A percentile compares a stretch with the other conserved stretches of the same genome.
These are phyloP conservation scores for Arctostaphylos glauca DNA, from an alignment of 148 eudicot species.

Conservation along the genomic window DNA sequence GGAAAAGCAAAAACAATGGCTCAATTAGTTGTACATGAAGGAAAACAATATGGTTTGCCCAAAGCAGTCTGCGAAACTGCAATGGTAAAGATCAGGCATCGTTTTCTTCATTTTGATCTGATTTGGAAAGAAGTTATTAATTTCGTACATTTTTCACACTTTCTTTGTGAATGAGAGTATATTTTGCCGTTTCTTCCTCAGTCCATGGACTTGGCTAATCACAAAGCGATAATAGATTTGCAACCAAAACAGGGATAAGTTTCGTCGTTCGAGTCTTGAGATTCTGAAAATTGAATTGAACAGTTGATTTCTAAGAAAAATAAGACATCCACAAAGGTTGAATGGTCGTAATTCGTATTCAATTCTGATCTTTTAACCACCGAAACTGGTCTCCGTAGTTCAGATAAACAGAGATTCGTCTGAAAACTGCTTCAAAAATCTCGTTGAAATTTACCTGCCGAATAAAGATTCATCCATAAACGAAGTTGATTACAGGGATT, in stretches of 20 bases:
- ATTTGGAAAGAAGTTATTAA: neutral
- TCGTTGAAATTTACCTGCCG: constrained; percentile 9
- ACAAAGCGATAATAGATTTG: neutral
- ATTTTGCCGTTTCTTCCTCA: neutral
- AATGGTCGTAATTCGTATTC: too few relatives aligned
- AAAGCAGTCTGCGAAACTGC: neutral
- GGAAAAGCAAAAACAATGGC: neutral
- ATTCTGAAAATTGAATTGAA: neutral
- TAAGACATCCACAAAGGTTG: neutral
- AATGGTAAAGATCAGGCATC: constrained; percentile 1
- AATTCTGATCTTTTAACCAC: constrained; percentile 10
- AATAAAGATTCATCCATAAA: constrained; percentile 14
- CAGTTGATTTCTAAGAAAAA: constrained; percentile 6
- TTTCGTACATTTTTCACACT: constrained; percentile 5
- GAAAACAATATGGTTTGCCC: neutral
- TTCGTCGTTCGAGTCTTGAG: neutral
- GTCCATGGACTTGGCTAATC: constrained; percentile 6
- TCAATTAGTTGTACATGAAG: neutral
- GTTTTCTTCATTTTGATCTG: neutral
- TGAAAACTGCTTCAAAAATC: neutral
- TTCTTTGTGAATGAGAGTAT: neutral
- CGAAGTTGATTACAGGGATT: constrained; percentile 3
- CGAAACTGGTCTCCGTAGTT: constrained; percentile 18
- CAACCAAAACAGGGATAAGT: neutral
- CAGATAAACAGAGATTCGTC: neutral